Percentiles rank a stretch among this genome's conserved stretches.
phyloP scores from a whole-genome alignment of 73 alveolate genomes.

The Paramecium tetraurelia region DNA sequence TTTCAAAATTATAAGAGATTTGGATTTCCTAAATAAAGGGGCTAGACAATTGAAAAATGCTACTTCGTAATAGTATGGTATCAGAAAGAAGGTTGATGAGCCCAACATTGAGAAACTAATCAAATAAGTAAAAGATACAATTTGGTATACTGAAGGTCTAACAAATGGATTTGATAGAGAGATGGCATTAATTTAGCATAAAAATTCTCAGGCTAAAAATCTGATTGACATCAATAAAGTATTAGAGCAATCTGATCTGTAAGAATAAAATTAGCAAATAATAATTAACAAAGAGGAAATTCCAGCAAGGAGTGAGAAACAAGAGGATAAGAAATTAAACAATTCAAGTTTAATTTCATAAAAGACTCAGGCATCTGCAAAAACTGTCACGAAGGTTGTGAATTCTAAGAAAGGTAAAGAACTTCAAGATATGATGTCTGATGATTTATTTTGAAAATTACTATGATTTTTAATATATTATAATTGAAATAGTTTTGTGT shows the following conservation, averaged over 20 bases:
- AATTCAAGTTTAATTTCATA: neutral
- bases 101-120: conserved; percentile 9
- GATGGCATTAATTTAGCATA: neutral
- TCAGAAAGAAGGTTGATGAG: neutral
- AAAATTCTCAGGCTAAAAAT: neutral
- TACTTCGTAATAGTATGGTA: neutral
- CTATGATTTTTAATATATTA: neutral
- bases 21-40: conserved; percentile 20
- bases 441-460: conserved; percentile 9
- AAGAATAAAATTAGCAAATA: neutral
- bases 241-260: neutral
- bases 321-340: neutral
- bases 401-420: conserved; percentile 1
- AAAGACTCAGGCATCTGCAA: neutral
- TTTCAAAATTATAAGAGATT: conserved; percentile 5
- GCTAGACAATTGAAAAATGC: neutral
- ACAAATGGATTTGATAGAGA: neutral
- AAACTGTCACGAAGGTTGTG: neutral
- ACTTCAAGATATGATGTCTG: conserved; percentile 1
- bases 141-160: conserved; percentile 9
- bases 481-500: neutral
- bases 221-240: neutral
- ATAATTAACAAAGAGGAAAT: neutral
- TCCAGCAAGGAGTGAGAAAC: neutral
- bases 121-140: neutral